Evolutionary conservation across 805 yeast species (phyloP), one percentile per base, ranked within the genome.

Genomic region (Groenewaldozyma tartarivorans): DNA sequence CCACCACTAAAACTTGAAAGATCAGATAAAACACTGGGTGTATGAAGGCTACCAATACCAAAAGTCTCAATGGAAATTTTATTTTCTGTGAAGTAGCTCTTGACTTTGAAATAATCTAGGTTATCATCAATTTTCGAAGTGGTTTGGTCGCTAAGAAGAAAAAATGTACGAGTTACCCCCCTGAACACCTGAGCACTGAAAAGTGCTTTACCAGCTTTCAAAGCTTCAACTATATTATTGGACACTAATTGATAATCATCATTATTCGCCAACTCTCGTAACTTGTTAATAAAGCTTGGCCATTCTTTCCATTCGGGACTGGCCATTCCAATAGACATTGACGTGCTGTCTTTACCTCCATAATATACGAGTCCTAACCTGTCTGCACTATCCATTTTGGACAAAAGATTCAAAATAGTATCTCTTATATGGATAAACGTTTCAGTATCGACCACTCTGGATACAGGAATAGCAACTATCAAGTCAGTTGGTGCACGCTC

Each of bases 41-140:
- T 44, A 37, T 52, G 55, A 24, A 38, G 34, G 18, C 32, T 31
- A 11, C 51, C 42, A 26, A 51, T 37, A n/a, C 57, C 56, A 39
- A 52, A 52, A 2, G 53, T 32, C 34, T 52, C 49, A 11, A 52
- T 36, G 7, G 35, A 32, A 19, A 50, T 37, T 9, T 33, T 26
- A 5, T 13, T 16, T n/a, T n/a, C n/a, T n/a, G n/a, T n/a, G n/a
- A n/a, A n/a, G n/a, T n/a, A n/a, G n/a, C n/a, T n/a, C n/a, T n/a
- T n/a, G n/a, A n/a, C n/a, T n/a, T n/a, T n/a, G n/a, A n/a, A n/a
- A n/a, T n/a, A n/a, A n/a, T n/a, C n/a, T n/a, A n/a, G n/a, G n/a
- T n/a, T n/a, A n/a, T n/a, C n/a, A n/a, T n/a, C n/a, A n/a, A n/a
- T n/a, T n/a, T n/a, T n/a, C n/a, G n/a, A n/a, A n/a, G n/a, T n/a